Evolutionary conservation across 1,284 basidiomycete species (phyloP).

Genomic region (Puccinia polysora): DNA sequence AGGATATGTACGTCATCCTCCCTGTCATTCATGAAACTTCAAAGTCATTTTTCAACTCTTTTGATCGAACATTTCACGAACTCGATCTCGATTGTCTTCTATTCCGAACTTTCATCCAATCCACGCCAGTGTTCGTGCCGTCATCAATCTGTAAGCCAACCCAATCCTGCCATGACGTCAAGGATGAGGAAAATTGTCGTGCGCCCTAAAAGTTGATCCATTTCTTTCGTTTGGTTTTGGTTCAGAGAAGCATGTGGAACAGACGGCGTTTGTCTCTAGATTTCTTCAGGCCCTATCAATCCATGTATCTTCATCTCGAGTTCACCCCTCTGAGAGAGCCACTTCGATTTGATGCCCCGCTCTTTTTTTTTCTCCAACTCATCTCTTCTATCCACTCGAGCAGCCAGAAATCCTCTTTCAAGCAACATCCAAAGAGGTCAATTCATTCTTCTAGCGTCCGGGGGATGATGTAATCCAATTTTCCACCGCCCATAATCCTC

Average conservation of each 20-base stretch:
- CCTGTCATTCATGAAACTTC: background rate
- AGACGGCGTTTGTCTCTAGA: conserved; percentile 19
- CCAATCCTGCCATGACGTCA: too few relatives aligned
- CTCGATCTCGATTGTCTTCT: too few relatives aligned
- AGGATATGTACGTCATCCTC: conserved; percentile 11
- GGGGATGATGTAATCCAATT: background rate
- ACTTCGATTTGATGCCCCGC: background rate
- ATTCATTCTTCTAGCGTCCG: background rate
- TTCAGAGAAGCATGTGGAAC: conserved; percentile 41
- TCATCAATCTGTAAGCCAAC: conserved; percentile 85
- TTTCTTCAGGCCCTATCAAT: background rate
- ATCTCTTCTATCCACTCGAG: background rate
- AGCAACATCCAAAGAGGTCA: conserved; percentile 38
- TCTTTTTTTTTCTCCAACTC: background rate
- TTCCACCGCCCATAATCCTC: background rate
- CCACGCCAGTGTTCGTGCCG: conserved; percentile 66
- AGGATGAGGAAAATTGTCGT: too few relatives aligned
- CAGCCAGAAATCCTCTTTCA: conserved; percentile 43
- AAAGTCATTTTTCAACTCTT: too few relatives aligned
- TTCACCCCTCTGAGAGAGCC: too few relatives aligned
- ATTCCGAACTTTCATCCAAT: conserved; percentile 21
- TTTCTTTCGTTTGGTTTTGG: background rate
- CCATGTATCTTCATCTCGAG: background rate
- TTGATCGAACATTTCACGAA: too few relatives aligned
- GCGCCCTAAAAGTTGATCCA: too few relatives aligned